A percentile compares a stretch with the other conserved stretches of the same genome.
These are phyloP conservation scores for Boletellus deceptivus DNA, from an alignment of 1,284 basidiomycete genomes.

Conservation along the genomic window DNA sequence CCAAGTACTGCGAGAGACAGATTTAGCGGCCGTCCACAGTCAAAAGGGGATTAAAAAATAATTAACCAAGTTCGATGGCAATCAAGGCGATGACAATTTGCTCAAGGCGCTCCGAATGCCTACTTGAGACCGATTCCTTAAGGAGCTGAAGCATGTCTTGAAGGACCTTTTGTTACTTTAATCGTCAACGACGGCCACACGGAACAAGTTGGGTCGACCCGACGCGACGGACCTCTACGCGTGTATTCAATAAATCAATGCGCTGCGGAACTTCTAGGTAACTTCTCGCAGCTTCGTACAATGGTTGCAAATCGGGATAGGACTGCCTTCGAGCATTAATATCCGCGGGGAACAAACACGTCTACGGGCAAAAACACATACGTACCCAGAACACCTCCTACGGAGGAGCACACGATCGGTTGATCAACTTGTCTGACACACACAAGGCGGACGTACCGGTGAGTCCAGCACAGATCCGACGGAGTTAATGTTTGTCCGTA, in stretches of 20 bases:
- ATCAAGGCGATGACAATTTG: constrained; percentile 94
- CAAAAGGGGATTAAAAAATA: background rate
- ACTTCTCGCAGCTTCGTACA: constrained; percentile 90
- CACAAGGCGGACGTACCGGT: constrained; percentile 56
- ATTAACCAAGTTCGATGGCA: constrained; percentile 79
- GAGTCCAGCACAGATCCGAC: constrained; percentile 95
- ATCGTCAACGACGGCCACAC: constrained; percentile 8
- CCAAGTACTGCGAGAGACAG: constrained; percentile 50
- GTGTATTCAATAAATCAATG: constrained; percentile 89
- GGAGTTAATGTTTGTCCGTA: constrained; percentile 93
- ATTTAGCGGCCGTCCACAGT: constrained; percentile 3
- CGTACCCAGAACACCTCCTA: constrained; percentile 92
- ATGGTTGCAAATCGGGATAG: constrained; percentile 90
- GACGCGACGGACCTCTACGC: constrained; percentile 70
- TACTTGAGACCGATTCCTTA: constrained; percentile 91
- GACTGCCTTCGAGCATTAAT: constrained; percentile 44
- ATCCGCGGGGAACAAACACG: constrained; percentile 10
- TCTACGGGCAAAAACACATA: constrained; percentile 1
- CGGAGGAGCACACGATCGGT: background rate
- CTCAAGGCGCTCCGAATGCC: constrained; percentile 92
- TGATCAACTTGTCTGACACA: background rate
- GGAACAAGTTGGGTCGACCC: constrained; percentile 1
- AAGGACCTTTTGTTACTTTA: constrained; percentile 57
- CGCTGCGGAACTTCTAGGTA: constrained; percentile 96
- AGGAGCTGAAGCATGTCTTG: constrained; percentile 97